phyloP scores from a whole-genome alignment of 306 rosid species.

The Parietaria judaica region DNA sequence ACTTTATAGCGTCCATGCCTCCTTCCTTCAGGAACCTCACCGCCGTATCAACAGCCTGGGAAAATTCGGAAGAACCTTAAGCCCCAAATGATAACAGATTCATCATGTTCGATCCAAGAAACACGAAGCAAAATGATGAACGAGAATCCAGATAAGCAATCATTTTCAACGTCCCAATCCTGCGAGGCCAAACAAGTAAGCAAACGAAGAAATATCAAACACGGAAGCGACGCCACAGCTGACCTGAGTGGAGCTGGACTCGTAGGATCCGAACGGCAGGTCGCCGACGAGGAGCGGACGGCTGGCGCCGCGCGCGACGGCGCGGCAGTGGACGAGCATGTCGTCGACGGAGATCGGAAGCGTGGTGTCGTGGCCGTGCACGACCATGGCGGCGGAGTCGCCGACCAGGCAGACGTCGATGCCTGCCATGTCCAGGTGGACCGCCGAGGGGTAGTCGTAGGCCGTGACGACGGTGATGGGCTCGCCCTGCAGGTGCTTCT shows the following conservation, averaged over 20 bases:
- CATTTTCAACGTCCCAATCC: neutral
- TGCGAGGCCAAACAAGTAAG: constrained; percentile 9
- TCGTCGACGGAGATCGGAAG: constrained; percentile 15
- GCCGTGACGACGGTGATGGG: constrained; percentile 92
- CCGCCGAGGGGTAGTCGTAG: constrained; percentile 77
- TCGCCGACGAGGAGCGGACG: constrained; percentile 79
- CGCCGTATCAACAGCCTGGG: constrained; percentile 79
- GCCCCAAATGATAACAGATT: neutral
- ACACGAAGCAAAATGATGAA: neutral
- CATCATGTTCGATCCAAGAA: neutral
- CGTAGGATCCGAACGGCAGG: constrained; percentile 76
- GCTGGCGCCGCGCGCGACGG: constrained; percentile 79
- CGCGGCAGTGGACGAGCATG: constrained; percentile 59
- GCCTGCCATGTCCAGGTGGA: constrained; percentile 14
- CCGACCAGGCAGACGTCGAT: constrained; percentile 58
- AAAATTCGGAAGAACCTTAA: constrained; percentile 12
- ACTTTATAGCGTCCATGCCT: constrained; percentile 80
- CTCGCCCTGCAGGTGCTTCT: constrained; percentile 43
- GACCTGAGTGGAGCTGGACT: constrained; percentile 63
- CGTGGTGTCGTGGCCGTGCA: constrained; percentile 49
- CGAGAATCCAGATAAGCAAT: too few species aligned
- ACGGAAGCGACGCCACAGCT: neutral
- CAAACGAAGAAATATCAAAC: neutral
- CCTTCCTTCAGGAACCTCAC: constrained; percentile 81
- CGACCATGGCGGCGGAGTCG: constrained; percentile 91